These are phyloP conservation scores for Aureobasidium leucospermi DNA, from an alignment of 2,329 filamentous ascomycete genomes.

Conservation along the genomic window DNA sequence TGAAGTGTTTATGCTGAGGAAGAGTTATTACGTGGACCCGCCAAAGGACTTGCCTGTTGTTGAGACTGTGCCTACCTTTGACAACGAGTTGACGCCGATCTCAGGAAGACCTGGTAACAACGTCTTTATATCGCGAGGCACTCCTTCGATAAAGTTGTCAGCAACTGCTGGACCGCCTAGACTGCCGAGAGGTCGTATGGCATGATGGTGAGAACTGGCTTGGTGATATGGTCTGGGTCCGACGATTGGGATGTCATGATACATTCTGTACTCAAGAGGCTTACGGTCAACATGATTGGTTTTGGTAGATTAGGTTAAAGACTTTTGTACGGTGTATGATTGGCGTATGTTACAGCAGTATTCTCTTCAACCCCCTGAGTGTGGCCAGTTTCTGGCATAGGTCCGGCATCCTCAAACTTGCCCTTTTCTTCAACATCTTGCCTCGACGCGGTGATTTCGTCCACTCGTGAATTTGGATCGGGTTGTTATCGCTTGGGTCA, in stretches of 20 bases:
- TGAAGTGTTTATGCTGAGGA: conserved; percentile 10
- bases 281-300: not conserved
- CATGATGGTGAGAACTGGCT: not conserved
- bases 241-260: not conserved
- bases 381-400: not conserved
- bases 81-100: conserved; percentile 7
- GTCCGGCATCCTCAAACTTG: not conserved
- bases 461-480: no score
- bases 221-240: not conserved
- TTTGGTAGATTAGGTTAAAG: not conserved
- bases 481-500: no score
- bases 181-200: conserved; percentile 9
- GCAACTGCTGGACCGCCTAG: conserved; percentile 1
- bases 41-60: conserved; percentile 2
- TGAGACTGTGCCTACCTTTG: not conserved
- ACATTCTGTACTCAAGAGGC: not conserved
- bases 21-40: conserved; percentile 12
- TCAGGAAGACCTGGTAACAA: not conserved
- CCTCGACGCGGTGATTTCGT: no score
- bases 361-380: not conserved
- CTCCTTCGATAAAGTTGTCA: not conserved
- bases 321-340: not conserved
- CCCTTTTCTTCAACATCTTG: no score
- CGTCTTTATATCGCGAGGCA: not conserved
- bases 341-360: not conserved